Base-by-base conservation (phyloP, 1,139 yeast genomes). In the Geotrichum candidum region DNA sequence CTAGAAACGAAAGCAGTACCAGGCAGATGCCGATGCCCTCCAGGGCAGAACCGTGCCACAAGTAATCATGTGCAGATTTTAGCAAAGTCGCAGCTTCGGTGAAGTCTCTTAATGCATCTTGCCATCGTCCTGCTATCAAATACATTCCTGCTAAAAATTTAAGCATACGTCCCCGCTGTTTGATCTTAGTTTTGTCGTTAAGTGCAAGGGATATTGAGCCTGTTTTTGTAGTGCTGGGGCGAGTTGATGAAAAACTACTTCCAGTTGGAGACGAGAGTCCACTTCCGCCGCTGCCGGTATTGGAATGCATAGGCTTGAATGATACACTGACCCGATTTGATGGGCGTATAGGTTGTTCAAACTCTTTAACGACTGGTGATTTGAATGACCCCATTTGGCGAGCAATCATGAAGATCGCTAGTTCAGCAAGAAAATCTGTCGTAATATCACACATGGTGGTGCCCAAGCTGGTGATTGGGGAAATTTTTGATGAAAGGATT, bases 41-140 rank as follows among this genome's bases (percentile, higher is more conserved):
- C 25, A 92, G 72, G 0, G 97, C 85, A 53, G 94, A 87, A 0
- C 87, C 98, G 33, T 90, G 79, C 99, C 99, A 94, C 25, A 94
- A 76, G 69, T 83, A 82, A 72, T 94, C 99, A 58, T 85, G 86
- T 1, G 86, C 79, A 45, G 83, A 79, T 64, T 84, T 84, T 61
- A 91, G 75, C 48, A 81, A 77, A 1, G 78, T 70, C 1, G 88
- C 80, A 0, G 97, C 86, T 52, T 91, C 97, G 13, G 86, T 81
- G 67, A 91, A 88, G 63, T 85, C 83, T 41, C 80, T 78, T 60
- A 91, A 71, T 0, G 98, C 96, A 63, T 86, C 90, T 15, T 79
- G 73, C 60, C 87, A 80, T 63, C 88, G 83, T 0, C 99, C 99
- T 0, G 97, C 87, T 56, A 94, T 74, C 13, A 94, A 76, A 69